Conservation (phyloP, 2,329 filamentous ascomycete genomes). For the Pleoardoris graminearum region DNA sequence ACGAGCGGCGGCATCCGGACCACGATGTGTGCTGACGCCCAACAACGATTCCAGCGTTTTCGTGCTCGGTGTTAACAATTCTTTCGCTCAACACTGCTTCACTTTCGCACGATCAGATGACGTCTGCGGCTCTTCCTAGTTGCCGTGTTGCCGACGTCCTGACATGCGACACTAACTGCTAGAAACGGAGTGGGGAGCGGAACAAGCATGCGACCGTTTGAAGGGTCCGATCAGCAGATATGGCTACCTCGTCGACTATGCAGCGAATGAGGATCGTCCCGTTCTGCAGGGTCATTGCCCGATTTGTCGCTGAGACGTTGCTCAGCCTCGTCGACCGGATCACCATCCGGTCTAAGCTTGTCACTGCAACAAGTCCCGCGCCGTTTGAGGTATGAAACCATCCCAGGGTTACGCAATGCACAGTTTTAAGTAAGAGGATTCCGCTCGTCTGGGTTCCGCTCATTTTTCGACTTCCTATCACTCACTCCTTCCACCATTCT, state of each 20-base stretch:
- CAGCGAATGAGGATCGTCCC: not conserved
- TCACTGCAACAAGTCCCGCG: not conserved
- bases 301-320: not conserved
- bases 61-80: too few relatives aligned
- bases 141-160: too few relatives aligned
- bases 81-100: too few relatives aligned
- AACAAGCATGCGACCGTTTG: constrained; percentile 4
- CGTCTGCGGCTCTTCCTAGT: too few relatives aligned
- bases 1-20: too few relatives aligned
- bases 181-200: not conserved
- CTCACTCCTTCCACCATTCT: not conserved
- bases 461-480: not conserved
- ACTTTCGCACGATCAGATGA: too few relatives aligned
- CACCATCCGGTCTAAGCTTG: not conserved
- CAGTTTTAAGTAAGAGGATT: not conserved
- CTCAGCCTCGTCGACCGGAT: not conserved
- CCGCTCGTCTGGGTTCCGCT: not conserved
- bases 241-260: not conserved
- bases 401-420: not conserved
- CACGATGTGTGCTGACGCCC: too few relatives aligned
- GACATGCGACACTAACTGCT: not conserved
- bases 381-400: not conserved
- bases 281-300: not conserved
- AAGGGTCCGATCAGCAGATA: constrained; percentile 1
- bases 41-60: too few relatives aligned